phyloP scores from a whole-genome alignment of 1,284 basidiomycete species.

The Marasmius fiardii region DNA sequence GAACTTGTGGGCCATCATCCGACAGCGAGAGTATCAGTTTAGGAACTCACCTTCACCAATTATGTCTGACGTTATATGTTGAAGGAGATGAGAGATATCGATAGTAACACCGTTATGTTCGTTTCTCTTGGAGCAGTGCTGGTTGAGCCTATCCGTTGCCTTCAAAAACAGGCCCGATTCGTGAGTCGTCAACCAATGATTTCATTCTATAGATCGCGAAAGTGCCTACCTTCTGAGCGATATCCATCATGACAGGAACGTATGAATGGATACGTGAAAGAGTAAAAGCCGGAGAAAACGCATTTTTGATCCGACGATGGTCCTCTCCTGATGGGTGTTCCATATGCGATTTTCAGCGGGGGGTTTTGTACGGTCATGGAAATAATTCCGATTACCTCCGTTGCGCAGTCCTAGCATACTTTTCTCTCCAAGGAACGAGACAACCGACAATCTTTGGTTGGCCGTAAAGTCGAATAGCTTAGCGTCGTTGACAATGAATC shows the following conservation, averaged over 20 bases:
- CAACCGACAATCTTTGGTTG: neutral
- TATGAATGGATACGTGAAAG: neutral
- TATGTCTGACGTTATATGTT: neutral
- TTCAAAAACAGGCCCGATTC: neutral
- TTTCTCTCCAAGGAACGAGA: neutral
- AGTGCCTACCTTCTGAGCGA: neutral
- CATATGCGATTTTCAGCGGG: no score
- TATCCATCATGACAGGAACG: neutral
- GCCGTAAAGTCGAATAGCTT: neutral
- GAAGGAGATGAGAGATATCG: neutral
- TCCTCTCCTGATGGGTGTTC: neutral
- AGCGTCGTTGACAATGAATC: neutral
- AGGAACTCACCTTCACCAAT: neutral
- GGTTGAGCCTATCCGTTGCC: neutral
- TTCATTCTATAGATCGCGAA: no score
- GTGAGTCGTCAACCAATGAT: no score
- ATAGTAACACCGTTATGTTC: neutral
- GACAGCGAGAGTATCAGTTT: neutral
- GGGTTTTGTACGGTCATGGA: no score
- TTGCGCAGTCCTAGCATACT: neutral
- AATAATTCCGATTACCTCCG: neutral
- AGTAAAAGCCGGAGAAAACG: neutral
- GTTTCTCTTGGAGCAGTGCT: neutral
- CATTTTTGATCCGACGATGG: neutral
- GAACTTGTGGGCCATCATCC: no score